phyloP scores from a whole-genome alignment of 2,329 filamentous ascomycete genomes.

The Monilinia fructigena region DNA sequence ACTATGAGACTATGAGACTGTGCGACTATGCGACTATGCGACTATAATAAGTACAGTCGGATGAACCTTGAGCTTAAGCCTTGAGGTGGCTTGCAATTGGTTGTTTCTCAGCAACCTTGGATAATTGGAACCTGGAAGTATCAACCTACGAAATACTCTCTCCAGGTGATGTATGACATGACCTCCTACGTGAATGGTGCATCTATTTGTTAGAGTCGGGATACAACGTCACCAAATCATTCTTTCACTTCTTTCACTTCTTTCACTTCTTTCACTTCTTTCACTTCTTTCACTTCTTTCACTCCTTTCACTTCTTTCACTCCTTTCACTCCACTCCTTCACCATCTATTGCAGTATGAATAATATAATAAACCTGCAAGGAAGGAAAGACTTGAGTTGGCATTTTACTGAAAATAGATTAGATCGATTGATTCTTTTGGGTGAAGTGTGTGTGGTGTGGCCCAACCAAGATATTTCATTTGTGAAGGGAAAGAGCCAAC shows the following conservation, averaged over 20 bases:
- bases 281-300: too few relatives aligned
- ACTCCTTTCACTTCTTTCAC: too few relatives aligned
- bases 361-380: not conserved
- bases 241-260: too few relatives aligned
- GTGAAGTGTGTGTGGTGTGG: not conserved
- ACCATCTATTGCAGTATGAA: not conserved
- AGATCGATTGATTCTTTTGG: not conserved
- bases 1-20: too few relatives aligned
- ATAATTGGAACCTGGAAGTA: too few relatives aligned
- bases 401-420: not conserved
- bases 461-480: slow-evolving; percentile 11
- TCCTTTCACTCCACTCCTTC: not conserved
- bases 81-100: not conserved
- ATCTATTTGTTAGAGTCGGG: not conserved
- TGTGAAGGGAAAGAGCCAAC: not conserved
- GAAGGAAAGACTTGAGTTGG: not conserved
- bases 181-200: not conserved
- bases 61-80: too few relatives aligned
- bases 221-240: slow-evolving; percentile 12
- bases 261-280: too few relatives aligned
- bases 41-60: too few relatives aligned
- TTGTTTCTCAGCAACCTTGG: not conserved
- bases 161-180: too few relatives aligned
- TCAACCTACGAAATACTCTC: too few relatives aligned
- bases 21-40: too few relatives aligned